Conservation (phyloP, 1,284 basidiomycete species). For the Cutaneotrichosporon sp. region DNA sequence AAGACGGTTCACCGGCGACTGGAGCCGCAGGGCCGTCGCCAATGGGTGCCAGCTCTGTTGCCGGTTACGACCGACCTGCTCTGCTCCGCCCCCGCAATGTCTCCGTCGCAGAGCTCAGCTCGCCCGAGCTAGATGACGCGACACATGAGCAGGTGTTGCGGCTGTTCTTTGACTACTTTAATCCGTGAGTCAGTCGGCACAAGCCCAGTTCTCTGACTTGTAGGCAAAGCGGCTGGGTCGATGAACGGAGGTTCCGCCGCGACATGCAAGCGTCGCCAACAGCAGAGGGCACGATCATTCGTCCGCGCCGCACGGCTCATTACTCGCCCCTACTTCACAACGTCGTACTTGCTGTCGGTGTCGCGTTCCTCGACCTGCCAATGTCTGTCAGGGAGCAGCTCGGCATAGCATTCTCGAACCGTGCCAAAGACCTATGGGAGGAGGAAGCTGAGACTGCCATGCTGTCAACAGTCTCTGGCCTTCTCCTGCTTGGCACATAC, state of each 20-base stretch:
- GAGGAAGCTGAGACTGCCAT: constrained; percentile 32
- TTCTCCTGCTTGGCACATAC: constrained; percentile 31
- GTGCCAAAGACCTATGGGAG: constrained; percentile 29
- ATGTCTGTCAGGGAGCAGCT: constrained; percentile 8
- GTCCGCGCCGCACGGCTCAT: constrained; percentile 16
- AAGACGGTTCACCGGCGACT: background rate
- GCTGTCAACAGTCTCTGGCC: constrained; percentile 32
- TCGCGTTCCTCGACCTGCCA: constrained; percentile 14
- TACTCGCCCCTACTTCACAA: constrained; percentile 58
- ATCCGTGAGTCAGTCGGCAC: constrained; percentile 7
- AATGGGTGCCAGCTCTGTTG: background rate
- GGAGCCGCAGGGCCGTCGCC: background rate
- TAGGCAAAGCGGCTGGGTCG: constrained; percentile 25
- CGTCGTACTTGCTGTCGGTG: constrained; percentile 57
- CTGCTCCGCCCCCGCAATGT: constrained; percentile 1
- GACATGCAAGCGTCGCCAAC: constrained; percentile 12
- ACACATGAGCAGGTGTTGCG: constrained; percentile 21
- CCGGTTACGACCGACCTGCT: constrained; percentile 5
- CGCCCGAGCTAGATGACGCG: constrained; percentile 15
- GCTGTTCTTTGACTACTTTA: constrained; percentile 27
- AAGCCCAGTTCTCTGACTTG: background rate
- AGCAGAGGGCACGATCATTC: constrained; percentile 11
- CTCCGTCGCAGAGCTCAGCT: constrained; percentile 6
- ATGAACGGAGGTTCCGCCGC: constrained; percentile 20
- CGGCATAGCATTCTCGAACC: constrained; percentile 16